Conservation (phyloP, 179 eudicot genomes). For the Camellia oleifera region DNA sequence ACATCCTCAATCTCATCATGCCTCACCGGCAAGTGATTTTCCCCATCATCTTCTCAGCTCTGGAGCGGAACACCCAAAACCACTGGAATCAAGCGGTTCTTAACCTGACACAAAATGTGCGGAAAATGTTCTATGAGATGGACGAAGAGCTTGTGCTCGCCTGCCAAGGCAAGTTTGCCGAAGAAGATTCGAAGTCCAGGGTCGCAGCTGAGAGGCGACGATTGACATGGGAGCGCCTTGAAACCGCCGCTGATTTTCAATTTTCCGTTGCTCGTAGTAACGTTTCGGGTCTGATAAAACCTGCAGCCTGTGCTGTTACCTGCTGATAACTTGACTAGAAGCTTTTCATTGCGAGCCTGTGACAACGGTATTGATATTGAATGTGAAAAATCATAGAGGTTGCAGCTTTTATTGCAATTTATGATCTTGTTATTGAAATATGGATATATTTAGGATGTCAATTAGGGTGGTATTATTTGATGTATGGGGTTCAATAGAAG, state of each 20-base stretch:
- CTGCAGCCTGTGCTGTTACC: slow-evolving; percentile 24
- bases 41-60: slow-evolving; percentile 63
- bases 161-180: slow-evolving; percentile 50
- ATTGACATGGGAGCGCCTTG: slow-evolving; percentile 65
- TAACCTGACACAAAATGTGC: slow-evolving; percentile 57
- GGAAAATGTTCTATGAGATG: slow-evolving; percentile 61
- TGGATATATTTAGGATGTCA: background rate
- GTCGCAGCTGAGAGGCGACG: slow-evolving; percentile 47
- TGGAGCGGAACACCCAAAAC: slow-evolving; percentile 52
- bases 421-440: background rate
- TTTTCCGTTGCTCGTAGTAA: slow-evolving; percentile 31
- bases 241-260: slow-evolving; percentile 47
- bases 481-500: background rate
- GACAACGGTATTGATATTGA: background rate
- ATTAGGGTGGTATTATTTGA: background rate
- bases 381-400: slow-evolving; percentile 1
- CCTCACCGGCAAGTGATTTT: slow-evolving; percentile 63
- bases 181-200: slow-evolving; percentile 43
- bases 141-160: slow-evolving; percentile 53
- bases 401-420: slow-evolving; percentile 7
- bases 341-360: background rate
- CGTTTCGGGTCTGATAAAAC: slow-evolving; percentile 36
- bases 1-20: slow-evolving; percentile 53
- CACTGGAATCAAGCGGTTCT: slow-evolving; percentile 77
- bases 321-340: slow-evolving; percentile 15